Evolutionary conservation across 768 basidiomycete genomes (phyloP), one percentile per base, ranked within the genome.

Genomic region (Kwoniella dejecticola): DNA sequence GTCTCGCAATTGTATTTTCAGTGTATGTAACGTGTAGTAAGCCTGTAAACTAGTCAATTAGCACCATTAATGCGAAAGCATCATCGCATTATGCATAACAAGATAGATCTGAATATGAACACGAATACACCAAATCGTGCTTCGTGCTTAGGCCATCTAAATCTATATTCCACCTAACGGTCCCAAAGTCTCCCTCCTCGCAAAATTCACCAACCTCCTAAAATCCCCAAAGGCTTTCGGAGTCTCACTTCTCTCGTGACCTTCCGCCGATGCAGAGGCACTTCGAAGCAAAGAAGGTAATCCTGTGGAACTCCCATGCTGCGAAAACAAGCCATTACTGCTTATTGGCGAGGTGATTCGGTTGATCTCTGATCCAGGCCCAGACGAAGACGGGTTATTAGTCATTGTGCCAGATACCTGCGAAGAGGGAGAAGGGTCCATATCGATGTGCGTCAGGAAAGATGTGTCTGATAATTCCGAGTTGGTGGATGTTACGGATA

Each of bases 401-500:
- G n/a, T n/a, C n/a, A n/a, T n/a, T n/a, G n/a, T n/a, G n/a, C n/a
- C n/a, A n/a, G n/a, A n/a, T n/a, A n/a, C n/a, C n/a, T n/a, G n/a
- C 33, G 52, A 44, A 26, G 42, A 44, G 21, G 52, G 38, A 12
- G 24, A 31, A 1, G 93, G 92, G 66, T 98, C 94, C 96, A 99
- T 99, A 78, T 99, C 96, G 30, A 99, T 84, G 0, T 87, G 84
- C 0, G 92, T 89, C 30, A 99, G 85, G 83, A 99, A 97, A 0
- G 96, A 98, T 0, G 89, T 88, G 76, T 85, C 88, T 63, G 90
- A 86, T 13, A 99, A 83, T 55, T 97, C 92, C 26, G 86, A 84
- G 75, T 91, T 90, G 4, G 90, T 93, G 68, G 95, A 95, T 30
- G 95, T 97, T 57, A 90, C 88, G 6, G 90, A 88, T 40, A 97